phyloP scores from a whole-genome alignment of 2,329 filamentous ascomycete species.

The Ophiocordyceps camponoti-rufipedis region DNA sequence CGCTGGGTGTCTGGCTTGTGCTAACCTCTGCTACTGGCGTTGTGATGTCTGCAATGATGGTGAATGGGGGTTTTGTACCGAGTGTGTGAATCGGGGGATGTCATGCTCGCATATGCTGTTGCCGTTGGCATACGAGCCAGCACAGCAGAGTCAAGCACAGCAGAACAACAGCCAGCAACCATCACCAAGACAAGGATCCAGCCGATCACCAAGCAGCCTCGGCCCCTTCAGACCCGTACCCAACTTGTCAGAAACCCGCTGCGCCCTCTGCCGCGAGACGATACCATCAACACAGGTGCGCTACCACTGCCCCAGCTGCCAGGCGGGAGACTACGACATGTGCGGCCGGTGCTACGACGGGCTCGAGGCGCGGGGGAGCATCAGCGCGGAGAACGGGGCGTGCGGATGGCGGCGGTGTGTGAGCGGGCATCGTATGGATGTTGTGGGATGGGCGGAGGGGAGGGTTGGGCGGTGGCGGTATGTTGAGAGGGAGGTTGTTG shows the following conservation, averaged over 20 bases:
- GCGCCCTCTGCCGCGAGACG: constrained; percentile 57
- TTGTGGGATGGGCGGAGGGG: constrained; percentile 57
- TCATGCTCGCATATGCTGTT: constrained; percentile 70
- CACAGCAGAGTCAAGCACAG: constrained; percentile 4
- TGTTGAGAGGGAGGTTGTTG: constrained; percentile 56
- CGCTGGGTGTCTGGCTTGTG: constrained; percentile 50
- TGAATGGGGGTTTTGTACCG: constrained; percentile 87
- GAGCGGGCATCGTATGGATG: constrained; percentile 65
- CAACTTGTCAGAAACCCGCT: constrained; percentile 45
- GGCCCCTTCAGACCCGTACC: constrained; percentile 48
- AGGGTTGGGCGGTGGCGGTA: constrained; percentile 48
- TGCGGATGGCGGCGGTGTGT: constrained; percentile 72
- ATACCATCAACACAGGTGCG: constrained; percentile 53
- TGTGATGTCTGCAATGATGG: constrained; percentile 78
- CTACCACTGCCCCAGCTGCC: constrained; percentile 67
- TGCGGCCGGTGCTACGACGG: constrained; percentile 62
- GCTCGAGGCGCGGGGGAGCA: constrained; percentile 42
- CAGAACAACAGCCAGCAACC: background rate
- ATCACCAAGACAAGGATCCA: constrained; percentile 27
- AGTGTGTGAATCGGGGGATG: constrained; percentile 65
- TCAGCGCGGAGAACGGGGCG: constrained; percentile 58
- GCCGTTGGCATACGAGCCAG: constrained; percentile 47
- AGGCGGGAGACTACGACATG: constrained; percentile 67
- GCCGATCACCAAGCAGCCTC: constrained; percentile 12
- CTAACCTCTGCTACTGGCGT: constrained; percentile 79